Percentiles rank a stretch among this genome's conserved stretches.
Evolutionary conservation across 2,329 filamentous ascomycete species (phyloP).

Genomic region (Venturia effusa): DNA sequence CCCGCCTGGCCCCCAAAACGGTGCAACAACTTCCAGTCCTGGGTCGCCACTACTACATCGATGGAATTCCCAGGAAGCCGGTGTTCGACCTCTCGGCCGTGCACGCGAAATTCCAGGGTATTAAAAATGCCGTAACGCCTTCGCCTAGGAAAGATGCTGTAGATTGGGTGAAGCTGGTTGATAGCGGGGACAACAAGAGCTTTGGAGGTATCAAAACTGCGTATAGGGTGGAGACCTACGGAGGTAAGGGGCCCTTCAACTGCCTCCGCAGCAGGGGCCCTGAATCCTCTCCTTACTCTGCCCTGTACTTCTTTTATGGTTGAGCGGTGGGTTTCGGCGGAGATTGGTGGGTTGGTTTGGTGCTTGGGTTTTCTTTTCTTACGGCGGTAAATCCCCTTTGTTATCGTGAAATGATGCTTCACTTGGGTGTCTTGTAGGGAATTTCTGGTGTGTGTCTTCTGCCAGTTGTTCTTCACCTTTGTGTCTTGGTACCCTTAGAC

Average conservation of each 20-base stretch:
- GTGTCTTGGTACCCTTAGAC: background rate
- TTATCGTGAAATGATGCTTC: background rate
- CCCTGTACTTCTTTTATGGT: conserved; percentile 38
- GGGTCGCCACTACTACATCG: conserved; percentile 59
- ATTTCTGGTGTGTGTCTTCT: background rate
- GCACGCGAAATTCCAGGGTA: conserved; percentile 31
- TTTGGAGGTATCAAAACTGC: conserved; percentile 32
- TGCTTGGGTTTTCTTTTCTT: background rate
- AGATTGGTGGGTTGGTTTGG: background rate
- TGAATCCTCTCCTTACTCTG: conserved; percentile 33
- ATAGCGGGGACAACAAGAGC: conserved; percentile 25
- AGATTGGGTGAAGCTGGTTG: conserved; percentile 35
- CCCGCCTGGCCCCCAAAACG: background rate
- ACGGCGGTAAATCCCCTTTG: background rate
- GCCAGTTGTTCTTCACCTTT: background rate
- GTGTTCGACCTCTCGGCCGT: conserved; percentile 46
- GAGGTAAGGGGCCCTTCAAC: conserved; percentile 29
- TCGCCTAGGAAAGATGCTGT: conserved; percentile 40
- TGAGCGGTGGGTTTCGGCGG: background rate
- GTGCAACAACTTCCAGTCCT: conserved; percentile 35
- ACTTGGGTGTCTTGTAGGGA: background rate
- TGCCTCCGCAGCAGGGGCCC: conserved; percentile 25
- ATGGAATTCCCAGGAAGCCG: conserved; percentile 35
- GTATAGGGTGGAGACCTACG: conserved; percentile 38
- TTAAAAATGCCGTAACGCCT: conserved; percentile 38